Base-by-base conservation (phyloP, 345 rosid species). In the Lepidium aucheri region DNA sequence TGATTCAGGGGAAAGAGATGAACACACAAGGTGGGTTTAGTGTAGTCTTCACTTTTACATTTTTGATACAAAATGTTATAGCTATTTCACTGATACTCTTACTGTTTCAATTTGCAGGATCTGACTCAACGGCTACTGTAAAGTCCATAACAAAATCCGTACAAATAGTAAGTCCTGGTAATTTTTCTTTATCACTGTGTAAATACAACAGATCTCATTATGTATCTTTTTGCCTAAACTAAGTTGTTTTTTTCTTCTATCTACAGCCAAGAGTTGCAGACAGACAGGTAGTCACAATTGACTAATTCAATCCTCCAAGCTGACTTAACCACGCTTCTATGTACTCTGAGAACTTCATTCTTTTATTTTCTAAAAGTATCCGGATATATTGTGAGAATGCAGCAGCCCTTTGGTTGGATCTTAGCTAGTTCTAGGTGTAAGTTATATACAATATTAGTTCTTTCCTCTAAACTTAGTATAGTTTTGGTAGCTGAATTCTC, bases 121-220 rank as follows among this genome's bases (percentile, higher is more conserved):
- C 83, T 1, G 88, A 82, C 54, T 20, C 80, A 18, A 42, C 65
- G 63, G 80, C 90, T 55, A 71, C 85, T 26, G 73, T 86, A 60
- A 86, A 76, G 76, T 84, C 90, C 36, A 56, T 80, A 65, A 80
- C 88, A 53, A 86, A 86, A 76, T 81, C 87, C 74, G 55, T 84
- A 69, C 77, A 74, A 54, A 89, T 89, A 60, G 68, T 83, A 58
- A 86, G 87, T 74, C 91, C 95, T 40, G 84, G 95, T 88, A 83
- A 72, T 49, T 54, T 3, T n/a, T 54, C 12, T 38, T 36, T 63
- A 57, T 66, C 18, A 18, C 32, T 46, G 18, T 46, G 18, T 20
- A 20, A 20, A 20, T 20, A 20, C 22, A 20, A 20, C 22, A 20
- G 22, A 20, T 20, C 22, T 20, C 52, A n/a, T 24, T 36, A 16